Evolutionary conservation across 169 alveolate genomes (phyloP).

Genomic region (Neospora caninum): DNA sequence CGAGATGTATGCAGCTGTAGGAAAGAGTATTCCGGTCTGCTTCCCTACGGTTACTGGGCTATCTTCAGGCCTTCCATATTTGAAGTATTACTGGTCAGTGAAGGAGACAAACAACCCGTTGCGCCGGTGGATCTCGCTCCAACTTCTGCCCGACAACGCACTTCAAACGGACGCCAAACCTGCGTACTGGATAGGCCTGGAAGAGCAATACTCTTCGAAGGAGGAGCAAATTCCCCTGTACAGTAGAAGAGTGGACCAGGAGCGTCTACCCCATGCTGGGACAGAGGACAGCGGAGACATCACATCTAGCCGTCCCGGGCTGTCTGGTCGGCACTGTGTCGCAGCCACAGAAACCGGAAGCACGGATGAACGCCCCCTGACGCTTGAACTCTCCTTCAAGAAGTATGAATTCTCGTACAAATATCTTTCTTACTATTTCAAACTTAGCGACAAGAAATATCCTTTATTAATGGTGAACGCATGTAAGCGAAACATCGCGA

Average conservation of each 20-base stretch:
- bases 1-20: too few relatives aligned
- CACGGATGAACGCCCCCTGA: background rate
- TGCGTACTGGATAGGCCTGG: background rate
- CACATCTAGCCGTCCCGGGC: background rate
- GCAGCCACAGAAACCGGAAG: background rate
- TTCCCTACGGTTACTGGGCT: too few relatives aligned
- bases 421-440: background rate
- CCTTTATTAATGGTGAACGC: constrained; percentile 8
- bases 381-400: background rate
- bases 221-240: too few relatives aligned
- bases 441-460: background rate
- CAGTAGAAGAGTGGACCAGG: too few relatives aligned
- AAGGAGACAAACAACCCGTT: background rate
- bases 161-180: background rate
- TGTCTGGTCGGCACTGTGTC: background rate
- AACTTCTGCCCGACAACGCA: background rate
- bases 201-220: background rate
- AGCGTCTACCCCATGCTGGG: background rate
- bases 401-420: background rate
- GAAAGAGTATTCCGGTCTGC: too few relatives aligned
- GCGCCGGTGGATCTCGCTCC: background rate
- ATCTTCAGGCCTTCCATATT: constrained; percentile 11
- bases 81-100: constrained; percentile 1
- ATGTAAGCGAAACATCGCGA: background rate
- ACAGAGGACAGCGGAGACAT: background rate